Conservation (phyloP, 2,329 filamentous ascomycete species). For the Alternaria infectoria region DNA sequence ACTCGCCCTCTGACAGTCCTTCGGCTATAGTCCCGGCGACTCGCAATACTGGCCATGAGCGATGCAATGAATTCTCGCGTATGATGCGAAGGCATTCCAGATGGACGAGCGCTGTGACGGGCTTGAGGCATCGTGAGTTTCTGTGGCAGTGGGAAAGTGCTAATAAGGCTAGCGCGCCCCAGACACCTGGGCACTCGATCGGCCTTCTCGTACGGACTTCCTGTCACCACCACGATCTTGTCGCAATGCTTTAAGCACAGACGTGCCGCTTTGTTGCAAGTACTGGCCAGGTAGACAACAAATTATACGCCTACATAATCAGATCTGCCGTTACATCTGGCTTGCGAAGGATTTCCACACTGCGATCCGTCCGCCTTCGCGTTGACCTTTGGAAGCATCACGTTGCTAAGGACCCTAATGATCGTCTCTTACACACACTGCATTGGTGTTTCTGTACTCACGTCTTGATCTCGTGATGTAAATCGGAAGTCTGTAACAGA, state of each 20-base stretch:
- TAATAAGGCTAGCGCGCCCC: background rate
- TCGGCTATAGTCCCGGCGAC: background rate
- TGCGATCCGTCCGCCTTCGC: background rate
- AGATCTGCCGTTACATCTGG: background rate
- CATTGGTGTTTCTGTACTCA: too few relatives aligned
- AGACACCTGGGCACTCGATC: background rate
- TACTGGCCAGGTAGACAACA: too few relatives aligned
- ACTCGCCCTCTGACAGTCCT: conserved; percentile 23
- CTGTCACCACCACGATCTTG: background rate
- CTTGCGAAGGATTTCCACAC: background rate
- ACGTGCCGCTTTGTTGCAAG: too few relatives aligned
- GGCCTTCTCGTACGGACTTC: background rate
- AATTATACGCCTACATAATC: too few relatives aligned
- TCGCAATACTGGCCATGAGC: rapidly evolving
- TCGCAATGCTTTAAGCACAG: background rate
- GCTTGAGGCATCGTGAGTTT: background rate
- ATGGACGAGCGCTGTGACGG: too few relatives aligned
- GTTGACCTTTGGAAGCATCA: background rate
- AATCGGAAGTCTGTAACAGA: background rate
- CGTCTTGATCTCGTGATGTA: background rate
- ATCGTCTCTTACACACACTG: too few relatives aligned
- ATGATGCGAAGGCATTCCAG: background rate
- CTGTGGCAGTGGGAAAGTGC: background rate
- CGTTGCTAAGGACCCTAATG: too few relatives aligned
- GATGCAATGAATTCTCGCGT: background rate